Percentiles rank a stretch among this genome's conserved stretches.
phyloP scores from a whole-genome alignment of 768 basidiomycete species.

The Paxillus involutus region DNA sequence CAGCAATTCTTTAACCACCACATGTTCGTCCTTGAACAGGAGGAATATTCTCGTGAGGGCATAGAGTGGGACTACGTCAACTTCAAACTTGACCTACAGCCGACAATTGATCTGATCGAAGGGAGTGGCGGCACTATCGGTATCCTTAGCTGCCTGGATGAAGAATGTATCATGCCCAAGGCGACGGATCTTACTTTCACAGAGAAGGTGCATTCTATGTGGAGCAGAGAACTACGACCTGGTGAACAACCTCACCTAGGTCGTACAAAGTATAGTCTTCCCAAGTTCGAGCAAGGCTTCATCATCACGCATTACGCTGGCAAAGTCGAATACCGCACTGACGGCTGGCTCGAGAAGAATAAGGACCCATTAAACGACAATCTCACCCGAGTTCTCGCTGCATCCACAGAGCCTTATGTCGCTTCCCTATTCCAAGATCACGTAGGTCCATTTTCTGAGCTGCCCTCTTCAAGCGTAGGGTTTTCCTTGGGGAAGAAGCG shows the following conservation, averaged over 20 bases:
- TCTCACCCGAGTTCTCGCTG: slow-evolving; percentile 82
- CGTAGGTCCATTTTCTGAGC: slow-evolving; percentile 41
- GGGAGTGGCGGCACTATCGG: slow-evolving; percentile 71
- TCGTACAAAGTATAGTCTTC: slow-evolving; percentile 78
- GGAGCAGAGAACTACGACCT: slow-evolving; percentile 47
- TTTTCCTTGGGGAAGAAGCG: slow-evolving; percentile 61
- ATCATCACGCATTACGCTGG: slow-evolving; percentile 96
- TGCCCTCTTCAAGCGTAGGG: slow-evolving; percentile 35
- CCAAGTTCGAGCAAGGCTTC: slow-evolving; percentile 92
- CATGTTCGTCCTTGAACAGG: slow-evolving; percentile 99
- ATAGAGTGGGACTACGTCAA: slow-evolving; percentile 99
- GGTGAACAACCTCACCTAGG: slow-evolving; percentile 65
- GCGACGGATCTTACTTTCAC: slow-evolving; percentile 95
- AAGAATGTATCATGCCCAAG: slow-evolving; percentile 99
- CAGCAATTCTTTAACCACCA: slow-evolving; percentile 99
- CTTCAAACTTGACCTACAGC: slow-evolving; percentile 95
- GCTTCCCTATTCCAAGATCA: slow-evolving; percentile 85
- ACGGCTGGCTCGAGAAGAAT: slow-evolving; percentile 99
- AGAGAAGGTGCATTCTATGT: slow-evolving; percentile 82
- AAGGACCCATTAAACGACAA: slow-evolving; percentile 98
- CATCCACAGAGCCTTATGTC: slow-evolving; percentile 80
- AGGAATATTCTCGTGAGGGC: slow-evolving; percentile 94
- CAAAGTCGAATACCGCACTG: slow-evolving; percentile 92
- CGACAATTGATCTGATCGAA: slow-evolving; percentile 98
- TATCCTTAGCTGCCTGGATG: slow-evolving; percentile 90